Base-by-base conservation (phyloP, 1,139 yeast species). In the Debaryomyces sp. region DNA sequence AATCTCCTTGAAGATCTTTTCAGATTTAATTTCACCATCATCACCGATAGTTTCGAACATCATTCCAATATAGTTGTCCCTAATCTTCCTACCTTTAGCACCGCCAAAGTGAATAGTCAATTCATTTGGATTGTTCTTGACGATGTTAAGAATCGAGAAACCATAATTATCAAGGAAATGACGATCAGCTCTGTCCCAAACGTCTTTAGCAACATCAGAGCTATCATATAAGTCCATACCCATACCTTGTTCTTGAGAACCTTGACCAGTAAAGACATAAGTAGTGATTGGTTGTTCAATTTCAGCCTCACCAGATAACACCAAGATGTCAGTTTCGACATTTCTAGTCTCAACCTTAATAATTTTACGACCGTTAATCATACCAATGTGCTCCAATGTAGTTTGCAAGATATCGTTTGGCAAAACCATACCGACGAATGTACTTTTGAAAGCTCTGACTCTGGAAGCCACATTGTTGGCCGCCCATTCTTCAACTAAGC, bases 221-320 rank as follows among this genome's bases (percentile, higher is more conserved):
- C 90, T 81, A 56, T 85, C 86, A 73, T 94, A 94, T 67, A 94
- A 81, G 72, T 95, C 99, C 99, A 94, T 94, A 78, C 99, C 99
- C 99, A 94, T 94, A 68, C 98, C 98, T 78, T 95, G 99, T 73
- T 95, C 99, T 76, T 94, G 99, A 52, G 99, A 92, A 69, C 99
- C 99, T 80, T 94, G 99, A 68, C 99, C 99, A 58, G 99, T 94
- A 77, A 95, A 94, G 51, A 94, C 97, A 68, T 89, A 94, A 17
- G 99, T 87, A 44, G 99, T 89, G 50, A 87, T 87, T 45, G 99
- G 99, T 75, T 94, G 99, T 62, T 94, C 98, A 64, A 95, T 92
- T 77, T 94, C 99, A 48, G 99, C 99, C 75, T 91, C 96, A 74
- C 98, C 99, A 48, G 80, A 69, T 62, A 94, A 80, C 21, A 95